Percentiles rank a stretch among this genome's conserved stretches.
phyloP scores from a whole-genome alignment of 768 basidiomycete genomes.

The Naganishia onofrii region DNA sequence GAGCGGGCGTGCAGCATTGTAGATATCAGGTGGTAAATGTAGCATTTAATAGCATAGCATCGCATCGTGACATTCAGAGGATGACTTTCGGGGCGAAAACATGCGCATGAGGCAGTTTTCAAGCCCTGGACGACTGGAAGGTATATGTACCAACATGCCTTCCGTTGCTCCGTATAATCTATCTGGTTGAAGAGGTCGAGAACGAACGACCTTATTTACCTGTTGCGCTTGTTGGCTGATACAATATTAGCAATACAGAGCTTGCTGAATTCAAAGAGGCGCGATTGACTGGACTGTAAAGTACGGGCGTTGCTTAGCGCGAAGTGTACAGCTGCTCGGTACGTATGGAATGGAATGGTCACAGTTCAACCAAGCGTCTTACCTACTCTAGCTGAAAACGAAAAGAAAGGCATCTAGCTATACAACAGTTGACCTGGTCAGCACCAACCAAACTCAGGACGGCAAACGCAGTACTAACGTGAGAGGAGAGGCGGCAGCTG shows the following conservation, averaged over 20 bases:
- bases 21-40: neutral
- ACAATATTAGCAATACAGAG: neutral
- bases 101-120: no score
- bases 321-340: neutral
- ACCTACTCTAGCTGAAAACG: no score
- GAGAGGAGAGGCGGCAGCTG: neutral
- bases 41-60: conserved; percentile 1
- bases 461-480: neutral
- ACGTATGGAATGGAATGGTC: neutral
- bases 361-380: neutral
- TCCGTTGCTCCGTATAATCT: no score
- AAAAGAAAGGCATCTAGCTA: neutral
- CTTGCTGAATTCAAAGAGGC: neutral
- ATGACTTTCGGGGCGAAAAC: neutral
- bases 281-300: conserved; percentile 15
- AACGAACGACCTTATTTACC: no score
- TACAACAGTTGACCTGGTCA: neutral
- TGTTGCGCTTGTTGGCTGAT: conserved; percentile 20
- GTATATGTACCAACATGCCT: no score
- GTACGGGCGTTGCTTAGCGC: conserved; percentile 1
- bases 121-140: no score
- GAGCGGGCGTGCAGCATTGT: neutral
- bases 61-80: neutral
- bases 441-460: neutral
- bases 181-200: no score